Percentiles rank a stretch among this genome's conserved stretches.
phyloP scores from a whole-genome alignment of 768 basidiomycete species.

The Gymnopilus junonius region DNA sequence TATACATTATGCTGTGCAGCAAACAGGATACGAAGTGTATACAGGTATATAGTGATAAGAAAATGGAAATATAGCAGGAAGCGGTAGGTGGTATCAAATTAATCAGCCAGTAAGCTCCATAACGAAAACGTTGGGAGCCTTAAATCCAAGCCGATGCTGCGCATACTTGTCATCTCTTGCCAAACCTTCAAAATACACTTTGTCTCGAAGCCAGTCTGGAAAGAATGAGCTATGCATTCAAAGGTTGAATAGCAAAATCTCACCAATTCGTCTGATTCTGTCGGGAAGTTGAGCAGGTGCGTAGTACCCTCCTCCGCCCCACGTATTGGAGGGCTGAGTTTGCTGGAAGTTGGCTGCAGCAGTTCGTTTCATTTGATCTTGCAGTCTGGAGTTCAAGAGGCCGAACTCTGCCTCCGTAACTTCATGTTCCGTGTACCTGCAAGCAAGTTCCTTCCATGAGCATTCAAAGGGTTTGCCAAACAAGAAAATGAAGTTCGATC shows the following conservation, averaged over 20 bases:
- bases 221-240: neutral
- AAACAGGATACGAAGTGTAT: neutral
- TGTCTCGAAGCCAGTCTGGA: slow-evolving; percentile 79
- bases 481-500: too few species aligned
- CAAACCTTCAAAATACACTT: slow-evolving; percentile 70
- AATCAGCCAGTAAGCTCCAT: slow-evolving; percentile 64
- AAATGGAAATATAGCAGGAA: neutral
- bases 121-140: slow-evolving; percentile 79
- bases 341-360: slow-evolving; percentile 44
- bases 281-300: slow-evolving; percentile 50
- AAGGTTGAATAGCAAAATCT: slow-evolving; percentile 25
- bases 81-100: neutral
- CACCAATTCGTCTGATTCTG: slow-evolving; percentile 66
- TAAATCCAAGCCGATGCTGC: slow-evolving; percentile 66
- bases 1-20: neutral
- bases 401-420: slow-evolving; percentile 71
- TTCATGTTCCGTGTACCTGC: slow-evolving; percentile 69
- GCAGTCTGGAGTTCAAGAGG: slow-evolving; percentile 61
- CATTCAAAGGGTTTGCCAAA: too few species aligned
- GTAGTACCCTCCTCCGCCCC: slow-evolving; percentile 49
- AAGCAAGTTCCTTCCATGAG: too few species aligned
- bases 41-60: neutral
- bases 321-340: slow-evolving; percentile 22
- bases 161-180: slow-evolving; percentile 64
- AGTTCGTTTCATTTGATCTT: slow-evolving; percentile 73